These are phyloP conservation scores for Tausonia pullulans DNA, from an alignment of 1,284 basidiomycete species.

Conservation along the genomic window DNA sequence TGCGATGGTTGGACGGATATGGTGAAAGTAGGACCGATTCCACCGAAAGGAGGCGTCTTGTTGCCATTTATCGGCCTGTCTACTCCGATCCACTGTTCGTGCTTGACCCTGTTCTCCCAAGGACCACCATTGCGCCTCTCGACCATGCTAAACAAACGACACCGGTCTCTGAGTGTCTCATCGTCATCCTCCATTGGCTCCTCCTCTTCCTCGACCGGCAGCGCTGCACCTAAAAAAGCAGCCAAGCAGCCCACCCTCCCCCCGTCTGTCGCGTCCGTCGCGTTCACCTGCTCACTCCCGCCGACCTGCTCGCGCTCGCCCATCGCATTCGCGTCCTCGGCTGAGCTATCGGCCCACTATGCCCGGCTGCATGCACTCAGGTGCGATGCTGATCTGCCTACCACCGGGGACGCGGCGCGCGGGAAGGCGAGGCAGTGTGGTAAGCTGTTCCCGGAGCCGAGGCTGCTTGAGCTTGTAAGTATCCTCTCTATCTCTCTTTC, in stretches of 20 bases:
- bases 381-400: slow-evolving; percentile 43
- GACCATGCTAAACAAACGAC: neutral
- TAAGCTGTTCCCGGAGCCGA: slow-evolving; percentile 64
- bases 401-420: slow-evolving; percentile 40
- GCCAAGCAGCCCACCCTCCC: neutral
- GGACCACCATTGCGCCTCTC: no score
- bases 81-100: no score
- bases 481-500: neutral
- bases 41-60: no score
- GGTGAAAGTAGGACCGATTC: no score
- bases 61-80: no score
- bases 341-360: slow-evolving; percentile 63
- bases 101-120: no score
- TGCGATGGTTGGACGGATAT: no score
- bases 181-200: neutral
- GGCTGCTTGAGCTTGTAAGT: slow-evolving; percentile 62
- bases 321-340: slow-evolving; percentile 46
- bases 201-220: neutral
- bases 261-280: neutral
- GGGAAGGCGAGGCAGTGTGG: slow-evolving; percentile 2
- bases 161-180: neutral
- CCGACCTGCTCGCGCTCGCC: slow-evolving; percentile 59
- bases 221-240: neutral
- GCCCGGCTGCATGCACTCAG: slow-evolving; percentile 65
- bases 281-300: slow-evolving; percentile 49